Conservation (phyloP, 805 yeast genomes). For the Geotrichum ghanense region DNA sequence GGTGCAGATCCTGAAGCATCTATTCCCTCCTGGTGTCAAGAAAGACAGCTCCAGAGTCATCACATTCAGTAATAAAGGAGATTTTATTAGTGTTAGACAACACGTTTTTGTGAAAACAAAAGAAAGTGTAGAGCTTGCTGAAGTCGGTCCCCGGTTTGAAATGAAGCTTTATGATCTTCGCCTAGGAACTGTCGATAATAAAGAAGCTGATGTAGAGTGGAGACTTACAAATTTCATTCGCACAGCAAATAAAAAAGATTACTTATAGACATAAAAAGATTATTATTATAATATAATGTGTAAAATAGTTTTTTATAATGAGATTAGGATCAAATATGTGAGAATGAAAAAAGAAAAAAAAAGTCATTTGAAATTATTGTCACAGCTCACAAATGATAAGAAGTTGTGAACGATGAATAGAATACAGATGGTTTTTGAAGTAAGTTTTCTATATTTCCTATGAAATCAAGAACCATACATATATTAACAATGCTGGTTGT, state of each 20-base stretch:
- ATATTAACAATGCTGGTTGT: no score
- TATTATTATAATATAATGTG: no score
- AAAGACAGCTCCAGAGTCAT: conserved; percentile 84
- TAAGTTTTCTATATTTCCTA: no score
- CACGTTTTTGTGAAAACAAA: conserved; percentile 86
- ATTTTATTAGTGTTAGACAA: conserved; percentile 88
- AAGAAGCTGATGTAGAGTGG: conserved; percentile 98
- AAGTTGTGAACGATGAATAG: background rate
- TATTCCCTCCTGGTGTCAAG: conserved; percentile 96
- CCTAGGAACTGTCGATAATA: conserved; percentile 85
- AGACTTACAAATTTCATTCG: conserved; percentile 83
- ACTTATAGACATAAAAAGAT: conserved; percentile 32
- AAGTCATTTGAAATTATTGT: no score
- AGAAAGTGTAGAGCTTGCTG: conserved; percentile 84
- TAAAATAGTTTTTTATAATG: background rate
- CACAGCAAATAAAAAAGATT: conserved; percentile 92
- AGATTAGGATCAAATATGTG: background rate
- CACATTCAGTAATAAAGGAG: conserved; percentile 82
- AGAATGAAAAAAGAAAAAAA: background rate
- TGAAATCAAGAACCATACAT: no score
- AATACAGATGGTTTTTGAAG: no score
- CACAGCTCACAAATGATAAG: background rate
- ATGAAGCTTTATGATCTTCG: conserved; percentile 84
- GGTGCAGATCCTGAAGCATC: conserved; percentile 66
- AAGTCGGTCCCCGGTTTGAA: conserved; percentile 97